Conservation (phyloP, 1,284 basidiomycete genomes). For the Austroboletus novae-zelandiae region DNA sequence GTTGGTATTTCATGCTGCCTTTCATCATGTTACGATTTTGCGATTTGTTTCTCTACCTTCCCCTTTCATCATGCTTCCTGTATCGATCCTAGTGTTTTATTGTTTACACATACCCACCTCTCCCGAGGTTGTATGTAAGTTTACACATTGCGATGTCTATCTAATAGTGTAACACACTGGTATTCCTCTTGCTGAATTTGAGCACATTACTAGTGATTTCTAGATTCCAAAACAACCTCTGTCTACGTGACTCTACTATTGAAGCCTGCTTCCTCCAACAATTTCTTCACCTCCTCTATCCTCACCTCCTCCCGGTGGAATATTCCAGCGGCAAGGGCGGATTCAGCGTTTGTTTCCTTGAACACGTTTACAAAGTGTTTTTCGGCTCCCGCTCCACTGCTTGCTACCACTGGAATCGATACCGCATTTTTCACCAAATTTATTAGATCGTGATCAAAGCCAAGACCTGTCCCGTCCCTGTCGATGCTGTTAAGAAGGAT, state of each 20-base stretch:
- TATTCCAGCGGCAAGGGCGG: conserved; percentile 95
- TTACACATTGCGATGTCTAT: conserved; percentile 28
- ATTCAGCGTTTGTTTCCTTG: conserved; percentile 76
- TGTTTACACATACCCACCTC: conserved; percentile 34
- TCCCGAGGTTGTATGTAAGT: conserved; percentile 35
- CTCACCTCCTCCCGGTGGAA: conserved; percentile 91
- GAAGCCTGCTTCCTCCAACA: conserved; percentile 50
- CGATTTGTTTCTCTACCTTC: conserved; percentile 3
- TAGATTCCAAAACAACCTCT: too few relatives aligned
- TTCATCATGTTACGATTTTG: conserved; percentile 9
- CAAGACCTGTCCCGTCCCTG: conserved; percentile 89
- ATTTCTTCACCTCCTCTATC: conserved; percentile 70
- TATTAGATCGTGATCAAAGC: conserved; percentile 90
- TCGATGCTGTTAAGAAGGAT: conserved; percentile 97
- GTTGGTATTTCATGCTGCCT: conserved; percentile 7
- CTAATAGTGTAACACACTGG: conserved; percentile 27
- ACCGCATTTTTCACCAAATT: conserved; percentile 75
- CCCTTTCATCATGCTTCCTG: conserved; percentile 28
- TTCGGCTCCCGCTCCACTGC: conserved; percentile 84
- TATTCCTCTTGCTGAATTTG: conserved; percentile 11
- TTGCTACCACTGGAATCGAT: conserved; percentile 91
- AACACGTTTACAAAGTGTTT: conserved; percentile 91
- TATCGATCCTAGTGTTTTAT: conserved; percentile 29
- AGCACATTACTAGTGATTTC: too few relatives aligned
- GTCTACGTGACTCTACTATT: conserved; percentile 41